phyloP scores from a whole-genome alignment of 2,329 filamentous ascomycete species.

The Colletotrichum sublineola region DNA sequence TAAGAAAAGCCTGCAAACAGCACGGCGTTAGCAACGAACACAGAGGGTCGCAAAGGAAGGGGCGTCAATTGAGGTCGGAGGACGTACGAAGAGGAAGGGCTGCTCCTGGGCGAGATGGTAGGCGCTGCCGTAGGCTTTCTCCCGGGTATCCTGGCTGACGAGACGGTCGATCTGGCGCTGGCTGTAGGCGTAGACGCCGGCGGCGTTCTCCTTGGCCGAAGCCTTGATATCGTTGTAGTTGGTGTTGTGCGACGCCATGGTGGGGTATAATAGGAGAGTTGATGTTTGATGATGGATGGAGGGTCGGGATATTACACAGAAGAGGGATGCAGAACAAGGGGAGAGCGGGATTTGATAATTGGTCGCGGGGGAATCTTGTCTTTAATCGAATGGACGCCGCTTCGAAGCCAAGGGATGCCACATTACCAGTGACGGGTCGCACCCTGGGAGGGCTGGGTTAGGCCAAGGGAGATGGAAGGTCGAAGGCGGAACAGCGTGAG shows the following conservation, averaged over 20 bases:
- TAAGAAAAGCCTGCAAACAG: constrained; percentile 72
- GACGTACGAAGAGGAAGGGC: constrained; percentile 77
- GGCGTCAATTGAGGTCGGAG: constrained; percentile 25
- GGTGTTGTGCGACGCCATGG: constrained; percentile 13
- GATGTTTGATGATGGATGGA: not conserved
- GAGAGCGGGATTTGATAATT: no score
- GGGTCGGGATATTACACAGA: not conserved
- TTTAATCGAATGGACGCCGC: not conserved
- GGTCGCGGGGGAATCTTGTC: not conserved
- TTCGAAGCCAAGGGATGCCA: constrained; percentile 9
- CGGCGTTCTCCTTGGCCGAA: constrained; percentile 51
- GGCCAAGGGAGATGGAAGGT: not conserved
- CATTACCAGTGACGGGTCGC: constrained; percentile 1
- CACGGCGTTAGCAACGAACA: constrained; percentile 30
- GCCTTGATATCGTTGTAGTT: constrained; percentile 45
- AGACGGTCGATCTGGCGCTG: constrained; percentile 62
- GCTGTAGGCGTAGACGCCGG: constrained; percentile 55
- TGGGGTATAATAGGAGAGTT: not conserved
- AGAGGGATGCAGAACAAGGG: not conserved
- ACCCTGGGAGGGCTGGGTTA: not conserved
- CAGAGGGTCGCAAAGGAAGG: not conserved
- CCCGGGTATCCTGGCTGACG: constrained; percentile 72
- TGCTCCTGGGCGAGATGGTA: constrained; percentile 71
- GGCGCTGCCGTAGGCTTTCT: constrained; percentile 66
- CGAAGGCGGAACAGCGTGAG: not conserved